Evolutionary conservation across 2,329 filamentous ascomycete species (phyloP), one percentile per base, ranked within the genome.

Genomic region (Phoma sp.): DNA sequence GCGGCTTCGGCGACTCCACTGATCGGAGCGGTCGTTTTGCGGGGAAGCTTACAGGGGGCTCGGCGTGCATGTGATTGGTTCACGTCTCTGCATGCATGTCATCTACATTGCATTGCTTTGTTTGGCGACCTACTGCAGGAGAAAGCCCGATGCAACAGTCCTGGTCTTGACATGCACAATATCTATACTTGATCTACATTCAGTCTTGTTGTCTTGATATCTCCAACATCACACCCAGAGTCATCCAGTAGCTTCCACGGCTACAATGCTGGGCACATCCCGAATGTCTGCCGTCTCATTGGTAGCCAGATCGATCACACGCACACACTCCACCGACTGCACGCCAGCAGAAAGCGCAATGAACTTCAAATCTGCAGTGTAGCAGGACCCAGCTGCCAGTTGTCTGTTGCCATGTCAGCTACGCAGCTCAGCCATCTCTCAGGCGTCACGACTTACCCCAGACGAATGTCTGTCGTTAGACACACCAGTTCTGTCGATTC

Each of bases 271-370:
- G 0, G 91, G 91, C 60, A 95, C 71, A 58, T 94, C 88, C 57
- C 85, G 82, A 50, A 93, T 86, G 73, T 94, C 90, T 3, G 91
- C 87, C 68, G 90, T 88, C 76, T 93, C 89, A 67, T 91, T 87
- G 31, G 85, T 89, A 21, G 80, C 84, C 56, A 94, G 71, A 72
- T 95, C 91, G 3, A 93, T 81, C 1, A 94, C 84, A 44, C 89
- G 80, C 19, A 94, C 80, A 2, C 87, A 87, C 64, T 93, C 90
- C 2, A 94, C 74, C n/a, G 83, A 82, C 27, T 91, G 81, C 29
- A 91, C 82, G 0, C 90, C 91, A 43, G 84, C 80, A 48, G 74
- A 76, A 47, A 92, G 76, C 4, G 90, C 87, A 48, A 92, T 77
- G 62, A 94, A 92, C 62, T 85, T 84, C 63, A 94, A 73, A 71